A percentile compares a stretch with the other conserved stretches of the same genome.
These are phyloP conservation scores for Vigna radiata DNA, from an alignment of 306 rosid species.

Conservation along the genomic window DNA sequence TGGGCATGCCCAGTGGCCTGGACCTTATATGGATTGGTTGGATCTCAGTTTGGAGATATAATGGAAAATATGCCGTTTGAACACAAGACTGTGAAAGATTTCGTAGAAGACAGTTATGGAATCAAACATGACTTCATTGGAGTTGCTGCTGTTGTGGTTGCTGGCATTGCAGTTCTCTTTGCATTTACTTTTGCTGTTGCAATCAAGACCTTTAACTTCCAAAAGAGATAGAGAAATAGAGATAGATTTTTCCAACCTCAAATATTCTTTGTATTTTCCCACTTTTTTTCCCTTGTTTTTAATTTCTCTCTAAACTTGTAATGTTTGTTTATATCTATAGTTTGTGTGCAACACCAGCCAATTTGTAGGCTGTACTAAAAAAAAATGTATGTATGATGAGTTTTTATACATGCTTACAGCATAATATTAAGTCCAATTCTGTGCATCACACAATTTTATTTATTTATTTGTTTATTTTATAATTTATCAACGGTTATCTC, in stretches of 20 bases:
- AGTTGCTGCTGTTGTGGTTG: constrained; percentile 48
- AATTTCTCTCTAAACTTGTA: not conserved
- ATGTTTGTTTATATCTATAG: not conserved
- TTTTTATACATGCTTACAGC: not conserved
- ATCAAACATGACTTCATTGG: constrained; percentile 57
- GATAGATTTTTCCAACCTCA: not conserved
- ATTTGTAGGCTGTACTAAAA: not conserved
- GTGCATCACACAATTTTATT: no score
- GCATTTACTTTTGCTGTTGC: constrained; percentile 49
- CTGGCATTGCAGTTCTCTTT: constrained; percentile 47
- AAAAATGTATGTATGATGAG: constrained; percentile 27
- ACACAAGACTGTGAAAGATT: constrained; percentile 36
- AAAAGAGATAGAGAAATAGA: constrained; percentile 43
- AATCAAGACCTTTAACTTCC: constrained; percentile 51
- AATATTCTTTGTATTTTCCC: not conserved
- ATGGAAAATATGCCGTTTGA: not conserved
- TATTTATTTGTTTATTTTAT: no score
- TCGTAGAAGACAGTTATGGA: constrained; percentile 45
- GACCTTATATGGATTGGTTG: constrained; percentile 77
- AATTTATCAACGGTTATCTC: no score
- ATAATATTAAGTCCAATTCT: no score
- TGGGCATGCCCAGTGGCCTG: constrained; percentile 81
- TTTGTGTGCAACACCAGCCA: not conserved
- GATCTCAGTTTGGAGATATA: constrained; percentile 65
- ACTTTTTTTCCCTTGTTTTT: not conserved